Evolutionary conservation across 2,329 filamentous ascomycete genomes (phyloP).

Genomic region (Hypoxylon sp.): DNA sequence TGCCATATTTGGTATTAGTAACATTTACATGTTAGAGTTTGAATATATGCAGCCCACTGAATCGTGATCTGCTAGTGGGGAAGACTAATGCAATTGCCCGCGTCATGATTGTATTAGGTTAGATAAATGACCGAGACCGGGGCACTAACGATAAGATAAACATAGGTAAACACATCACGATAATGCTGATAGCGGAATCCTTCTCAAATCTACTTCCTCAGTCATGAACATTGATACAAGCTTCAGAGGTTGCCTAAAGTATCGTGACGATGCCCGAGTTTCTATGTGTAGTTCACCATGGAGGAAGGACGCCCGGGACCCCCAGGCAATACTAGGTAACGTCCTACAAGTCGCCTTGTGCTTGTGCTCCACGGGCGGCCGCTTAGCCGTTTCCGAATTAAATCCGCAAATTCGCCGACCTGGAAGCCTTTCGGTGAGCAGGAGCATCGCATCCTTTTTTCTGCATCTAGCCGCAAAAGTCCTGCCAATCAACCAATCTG

Average conservation of each 20-base stretch:
- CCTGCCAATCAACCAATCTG: conserved; percentile 5
- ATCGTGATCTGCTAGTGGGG: too few relatives aligned
- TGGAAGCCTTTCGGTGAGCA: conserved; percentile 5
- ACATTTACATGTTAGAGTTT: not conserved
- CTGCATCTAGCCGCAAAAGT: conserved; percentile 4
- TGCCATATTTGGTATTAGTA: not conserved
- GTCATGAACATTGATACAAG: not conserved
- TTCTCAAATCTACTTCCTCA: too few relatives aligned
- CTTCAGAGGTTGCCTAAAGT: not conserved
- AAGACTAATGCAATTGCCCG: too few relatives aligned
- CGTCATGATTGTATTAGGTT: too few relatives aligned
- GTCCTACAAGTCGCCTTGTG: conserved; percentile 23
- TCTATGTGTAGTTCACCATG: not conserved
- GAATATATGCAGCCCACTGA: not conserved
- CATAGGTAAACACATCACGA: not conserved
- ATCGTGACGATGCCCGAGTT: not conserved
- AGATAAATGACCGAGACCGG: too few relatives aligned
- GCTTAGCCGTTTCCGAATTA: conserved; percentile 30
- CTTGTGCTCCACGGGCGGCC: not conserved
- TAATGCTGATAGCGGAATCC: not conserved
- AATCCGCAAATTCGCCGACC: conserved; percentile 22
- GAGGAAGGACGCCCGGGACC: not conserved
- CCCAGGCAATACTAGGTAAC: not conserved
- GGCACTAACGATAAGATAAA: not conserved
- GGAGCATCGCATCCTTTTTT: conserved; percentile 5